Evolutionary conservation across 2,329 filamentous ascomycete species (phyloP).

Genomic region (Fusarium mundagurra): DNA sequence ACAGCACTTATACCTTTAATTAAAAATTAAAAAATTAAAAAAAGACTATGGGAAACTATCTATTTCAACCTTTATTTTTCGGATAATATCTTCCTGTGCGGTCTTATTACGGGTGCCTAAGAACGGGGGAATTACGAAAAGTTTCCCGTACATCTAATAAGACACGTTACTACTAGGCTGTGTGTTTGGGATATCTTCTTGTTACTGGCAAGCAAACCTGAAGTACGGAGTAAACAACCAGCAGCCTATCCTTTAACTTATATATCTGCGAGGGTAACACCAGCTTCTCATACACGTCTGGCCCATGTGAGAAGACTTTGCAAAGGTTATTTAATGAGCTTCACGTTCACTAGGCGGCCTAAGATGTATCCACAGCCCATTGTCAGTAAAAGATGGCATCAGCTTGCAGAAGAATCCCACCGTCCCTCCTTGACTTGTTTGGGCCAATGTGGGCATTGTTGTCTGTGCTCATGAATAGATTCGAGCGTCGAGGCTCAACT

Average conservation of each 20-base stretch:
- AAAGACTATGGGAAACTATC: not conserved
- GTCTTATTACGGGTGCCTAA: not conserved
- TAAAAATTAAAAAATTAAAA: not conserved
- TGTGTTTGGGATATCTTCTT: not conserved
- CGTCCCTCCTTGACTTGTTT: not conserved
- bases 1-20: not conserved
- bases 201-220: not conserved
- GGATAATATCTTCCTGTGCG: constrained; percentile 3
- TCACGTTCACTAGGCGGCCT: no score
- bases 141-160: not conserved
- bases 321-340: not conserved
- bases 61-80: constrained; percentile 11
- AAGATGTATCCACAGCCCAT: not conserved
- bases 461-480: not conserved
- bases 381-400: not conserved
- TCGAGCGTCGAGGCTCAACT: not conserved
- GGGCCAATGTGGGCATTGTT: not conserved
- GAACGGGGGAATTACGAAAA: not conserved
- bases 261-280: not conserved
- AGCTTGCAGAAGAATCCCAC: not conserved
- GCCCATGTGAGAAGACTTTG: not conserved
- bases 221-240: not conserved
- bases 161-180: not conserved
- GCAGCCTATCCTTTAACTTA: not conserved
- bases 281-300: not conserved